A percentile compares a stretch with the other conserved stretches of the same genome.
phyloP scores from a whole-genome alignment of 768 basidiomycete species.

The Termitomyces titanicus region DNA sequence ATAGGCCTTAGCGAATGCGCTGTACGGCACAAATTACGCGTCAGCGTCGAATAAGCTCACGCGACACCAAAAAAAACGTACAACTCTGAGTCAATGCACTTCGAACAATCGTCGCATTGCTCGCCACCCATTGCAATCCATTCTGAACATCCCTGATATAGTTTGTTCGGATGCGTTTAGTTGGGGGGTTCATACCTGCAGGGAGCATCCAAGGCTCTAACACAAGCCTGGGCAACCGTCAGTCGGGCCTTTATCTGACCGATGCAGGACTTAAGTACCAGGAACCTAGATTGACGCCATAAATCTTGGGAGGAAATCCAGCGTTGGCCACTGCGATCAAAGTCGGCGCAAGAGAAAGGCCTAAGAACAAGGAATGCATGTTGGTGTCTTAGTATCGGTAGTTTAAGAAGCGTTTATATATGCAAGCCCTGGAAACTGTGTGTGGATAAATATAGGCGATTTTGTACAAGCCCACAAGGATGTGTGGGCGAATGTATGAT shows the following conservation, averaged over 20 bases:
- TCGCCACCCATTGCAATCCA: slow-evolving; percentile 77
- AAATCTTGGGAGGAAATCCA: slow-evolving; percentile 22
- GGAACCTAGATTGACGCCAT: slow-evolving; percentile 27
- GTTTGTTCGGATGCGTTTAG: background rate
- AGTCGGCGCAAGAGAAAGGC: slow-evolving; percentile 6
- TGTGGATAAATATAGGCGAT: too few relatives aligned
- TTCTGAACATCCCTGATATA: slow-evolving; percentile 31
- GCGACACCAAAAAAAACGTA: slow-evolving; percentile 23
- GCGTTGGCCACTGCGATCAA: slow-evolving; percentile 13
- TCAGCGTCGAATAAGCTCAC: background rate
- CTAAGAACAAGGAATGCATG: slow-evolving; percentile 7
- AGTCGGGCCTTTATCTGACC: background rate
- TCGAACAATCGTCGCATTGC: slow-evolving; percentile 51
- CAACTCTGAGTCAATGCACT: slow-evolving; percentile 70
- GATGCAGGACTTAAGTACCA: slow-evolving; percentile 33
- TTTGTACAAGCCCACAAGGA: background rate
- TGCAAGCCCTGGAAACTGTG: too few relatives aligned
- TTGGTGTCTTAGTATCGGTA: background rate
- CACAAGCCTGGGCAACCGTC: slow-evolving; percentile 49
- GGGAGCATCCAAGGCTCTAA: slow-evolving; percentile 86
- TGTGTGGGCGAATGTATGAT: background rate
- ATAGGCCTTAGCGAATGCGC: slow-evolving; percentile 57
- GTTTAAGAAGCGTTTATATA: too few relatives aligned
- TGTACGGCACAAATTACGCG: slow-evolving; percentile 21
- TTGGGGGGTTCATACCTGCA: slow-evolving; percentile 34